Base-by-base conservation (phyloP, 1,284 basidiomycete species). In the Trichosporon sp. region DNA sequence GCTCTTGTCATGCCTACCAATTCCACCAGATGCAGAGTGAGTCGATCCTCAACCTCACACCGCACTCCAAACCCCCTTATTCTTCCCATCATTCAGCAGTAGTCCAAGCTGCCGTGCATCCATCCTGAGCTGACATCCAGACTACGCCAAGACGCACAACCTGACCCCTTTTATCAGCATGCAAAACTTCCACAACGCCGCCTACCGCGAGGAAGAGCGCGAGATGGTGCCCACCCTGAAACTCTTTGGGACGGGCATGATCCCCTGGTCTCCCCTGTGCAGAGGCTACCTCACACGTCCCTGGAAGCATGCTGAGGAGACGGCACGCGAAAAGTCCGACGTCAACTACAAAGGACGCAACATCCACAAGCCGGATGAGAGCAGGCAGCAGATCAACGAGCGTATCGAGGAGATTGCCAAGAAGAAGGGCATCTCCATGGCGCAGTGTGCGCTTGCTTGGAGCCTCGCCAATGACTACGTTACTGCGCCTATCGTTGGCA, bases 91-190 rank as follows among this genome's bases (percentile, higher is more conserved):
- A n/a, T n/a, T n/a, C n/a, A n/a, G n/a, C n/a, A n/a, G n/a, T n/a
- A 7, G 33, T 34, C 33, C 8, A 34, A 34, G 33, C n/a, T n/a
- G n/a, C n/a, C n/a, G n/a, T n/a, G n/a, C n/a, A n/a, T n/a, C n/a
- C n/a, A n/a, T n/a, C n/a, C n/a, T n/a, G 33, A 52, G 37, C 62
- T 66, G 37, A 65, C 56, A 0, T 9, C 14, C 61, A 78, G 75
- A 78, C 65, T 80, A 80, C 67, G 80, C 80, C 5, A 77, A 78
- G 65, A 72, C 70, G 59, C 83, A 88, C 74, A 82, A 84, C 19
- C 80, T 87, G 31, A 88, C 86, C 0, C 85, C 85, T 0, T 88
- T 88, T 78, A 85, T 87, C 71, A 86, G 84, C 11, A 88, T 89
- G 88, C 88, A 90, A 73, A 87, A 88, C 73, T 85, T 74, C 62